A percentile compares a stretch with the other conserved stretches of the same genome.
These are phyloP conservation scores for Santalum album DNA, from an alignment of 164 flowering plant genomes.

Conservation along the genomic window DNA sequence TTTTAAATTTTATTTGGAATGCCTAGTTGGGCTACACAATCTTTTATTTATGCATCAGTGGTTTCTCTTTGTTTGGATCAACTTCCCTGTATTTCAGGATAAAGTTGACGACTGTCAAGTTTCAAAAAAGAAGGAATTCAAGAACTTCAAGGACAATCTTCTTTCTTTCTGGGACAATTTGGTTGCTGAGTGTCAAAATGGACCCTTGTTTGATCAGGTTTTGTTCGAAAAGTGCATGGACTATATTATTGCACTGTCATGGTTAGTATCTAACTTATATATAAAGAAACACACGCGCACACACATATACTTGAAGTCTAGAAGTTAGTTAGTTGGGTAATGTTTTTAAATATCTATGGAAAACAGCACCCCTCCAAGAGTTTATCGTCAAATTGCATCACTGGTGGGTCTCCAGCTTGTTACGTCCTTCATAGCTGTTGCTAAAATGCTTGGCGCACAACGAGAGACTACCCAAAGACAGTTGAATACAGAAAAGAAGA, in stretches of 20 bases:
- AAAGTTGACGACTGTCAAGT: conserved; percentile 73
- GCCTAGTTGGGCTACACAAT: background rate
- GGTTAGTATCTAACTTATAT: conserved; percentile 40
- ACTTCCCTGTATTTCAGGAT: conserved; percentile 42
- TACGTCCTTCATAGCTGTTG: conserved; percentile 82
- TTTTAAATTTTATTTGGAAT: background rate
- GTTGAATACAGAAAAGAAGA: conserved; percentile 88
- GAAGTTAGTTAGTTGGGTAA: too few relatives aligned
- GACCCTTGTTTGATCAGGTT: conserved; percentile 73
- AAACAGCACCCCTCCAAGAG: conserved; percentile 94
- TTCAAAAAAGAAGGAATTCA: conserved; percentile 79
- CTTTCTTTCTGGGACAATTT: conserved; percentile 70
- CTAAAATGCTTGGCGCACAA: conserved; percentile 77
- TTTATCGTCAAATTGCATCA: conserved; percentile 85
- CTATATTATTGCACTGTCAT: conserved; percentile 85
- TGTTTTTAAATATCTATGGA: conserved; percentile 7
- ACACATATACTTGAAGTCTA: too few relatives aligned
- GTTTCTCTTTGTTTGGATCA: conserved; percentile 9
- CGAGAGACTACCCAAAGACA: conserved; percentile 96
- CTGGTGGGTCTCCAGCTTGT: conserved; percentile 93
- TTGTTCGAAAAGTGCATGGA: conserved; percentile 93
- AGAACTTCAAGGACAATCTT: conserved; percentile 85
- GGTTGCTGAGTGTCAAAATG: conserved; percentile 84
- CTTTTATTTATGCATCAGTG: conserved; percentile 2
- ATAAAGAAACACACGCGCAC: background rate